A percentile compares a stretch with the other conserved stretches of the same genome.
phyloP scores from a whole-genome alignment of 768 basidiomycete species.

The Rubroboletus satanas region DNA sequence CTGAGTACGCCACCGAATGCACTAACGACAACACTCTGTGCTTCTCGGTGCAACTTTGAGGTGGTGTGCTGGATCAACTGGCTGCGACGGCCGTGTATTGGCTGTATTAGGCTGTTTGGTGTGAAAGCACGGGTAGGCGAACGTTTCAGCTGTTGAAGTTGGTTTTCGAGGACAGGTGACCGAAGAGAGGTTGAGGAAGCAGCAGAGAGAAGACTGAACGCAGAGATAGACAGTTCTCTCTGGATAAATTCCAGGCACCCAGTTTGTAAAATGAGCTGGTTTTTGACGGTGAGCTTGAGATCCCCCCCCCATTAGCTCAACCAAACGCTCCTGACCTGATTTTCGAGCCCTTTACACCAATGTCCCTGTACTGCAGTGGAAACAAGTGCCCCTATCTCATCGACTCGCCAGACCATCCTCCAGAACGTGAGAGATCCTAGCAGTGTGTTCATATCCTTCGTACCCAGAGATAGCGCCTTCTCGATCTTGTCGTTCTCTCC shows the following conservation, averaged over 20 bases:
- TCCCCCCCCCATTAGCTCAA: neutral
- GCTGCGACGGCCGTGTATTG: slow-evolving; percentile 47
- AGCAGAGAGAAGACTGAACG: slow-evolving; percentile 37
- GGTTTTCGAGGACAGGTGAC: slow-evolving; percentile 58
- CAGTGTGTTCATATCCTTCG: slow-evolving; percentile 28
- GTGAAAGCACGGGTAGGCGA: slow-evolving; percentile 46
- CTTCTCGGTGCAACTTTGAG: slow-evolving; percentile 56
- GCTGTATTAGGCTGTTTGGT: slow-evolving; percentile 44
- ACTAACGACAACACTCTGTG: slow-evolving; percentile 52
- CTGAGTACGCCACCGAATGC: slow-evolving; percentile 46
- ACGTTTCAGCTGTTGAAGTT: slow-evolving; percentile 48
- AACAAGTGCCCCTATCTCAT: slow-evolving; percentile 37
- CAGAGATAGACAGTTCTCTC: slow-evolving; percentile 37
- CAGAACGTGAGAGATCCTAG: slow-evolving; percentile 37
- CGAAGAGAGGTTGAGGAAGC: slow-evolving; percentile 33
- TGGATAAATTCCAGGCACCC: slow-evolving; percentile 54
- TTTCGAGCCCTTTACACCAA: slow-evolving; percentile 48
- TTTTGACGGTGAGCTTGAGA: neutral
- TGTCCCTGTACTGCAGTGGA: slow-evolving; percentile 28
- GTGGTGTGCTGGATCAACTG: slow-evolving; percentile 58
- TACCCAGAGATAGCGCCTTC: slow-evolving; percentile 27
- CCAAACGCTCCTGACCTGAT: slow-evolving; percentile 36
- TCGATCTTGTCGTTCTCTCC: slow-evolving; percentile 20
- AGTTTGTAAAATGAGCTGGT: slow-evolving; percentile 60
- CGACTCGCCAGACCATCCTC: slow-evolving; percentile 38